phyloP scores from a whole-genome alignment of 2,329 filamentous ascomycete species.

The Hypoxylon sp. region DNA sequence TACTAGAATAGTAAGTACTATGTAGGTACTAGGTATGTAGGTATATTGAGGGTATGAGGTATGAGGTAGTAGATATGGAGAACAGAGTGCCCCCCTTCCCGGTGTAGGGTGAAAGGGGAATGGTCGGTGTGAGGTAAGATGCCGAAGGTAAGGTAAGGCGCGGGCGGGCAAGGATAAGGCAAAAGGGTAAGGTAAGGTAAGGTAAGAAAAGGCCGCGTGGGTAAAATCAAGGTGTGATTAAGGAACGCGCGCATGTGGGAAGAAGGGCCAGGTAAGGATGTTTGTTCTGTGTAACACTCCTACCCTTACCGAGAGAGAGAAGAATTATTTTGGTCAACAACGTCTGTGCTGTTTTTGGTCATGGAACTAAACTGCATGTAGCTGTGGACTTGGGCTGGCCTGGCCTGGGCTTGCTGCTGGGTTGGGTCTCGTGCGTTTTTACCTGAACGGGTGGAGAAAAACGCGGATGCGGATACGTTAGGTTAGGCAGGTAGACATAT shows the following conservation, averaged over 20 bases:
- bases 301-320: too few relatives aligned
- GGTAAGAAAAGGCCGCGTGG: background rate
- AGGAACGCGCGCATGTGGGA: background rate
- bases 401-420: background rate
- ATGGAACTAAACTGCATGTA: background rate
- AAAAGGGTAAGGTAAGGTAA: slow-evolving; percentile 5
- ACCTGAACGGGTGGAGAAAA: background rate
- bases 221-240: background rate
- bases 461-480: background rate
- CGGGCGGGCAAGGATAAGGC: background rate
- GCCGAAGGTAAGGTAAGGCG: background rate
- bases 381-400: background rate
- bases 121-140: slow-evolving; percentile 4
- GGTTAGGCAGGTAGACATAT: too few relatives aligned
- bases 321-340: background rate
- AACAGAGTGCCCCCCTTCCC: too few relatives aligned
- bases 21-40: background rate
- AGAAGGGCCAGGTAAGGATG: background rate
- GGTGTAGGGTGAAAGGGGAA: background rate
- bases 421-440: background rate
- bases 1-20: background rate
- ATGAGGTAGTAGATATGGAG: background rate
- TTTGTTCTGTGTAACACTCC: background rate
- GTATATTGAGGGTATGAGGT: slow-evolving; percentile 4
- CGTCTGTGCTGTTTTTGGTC: background rate